Conservation (phyloP, 768 basidiomycete species). For the Cyclocybe cylindracea region DNA sequence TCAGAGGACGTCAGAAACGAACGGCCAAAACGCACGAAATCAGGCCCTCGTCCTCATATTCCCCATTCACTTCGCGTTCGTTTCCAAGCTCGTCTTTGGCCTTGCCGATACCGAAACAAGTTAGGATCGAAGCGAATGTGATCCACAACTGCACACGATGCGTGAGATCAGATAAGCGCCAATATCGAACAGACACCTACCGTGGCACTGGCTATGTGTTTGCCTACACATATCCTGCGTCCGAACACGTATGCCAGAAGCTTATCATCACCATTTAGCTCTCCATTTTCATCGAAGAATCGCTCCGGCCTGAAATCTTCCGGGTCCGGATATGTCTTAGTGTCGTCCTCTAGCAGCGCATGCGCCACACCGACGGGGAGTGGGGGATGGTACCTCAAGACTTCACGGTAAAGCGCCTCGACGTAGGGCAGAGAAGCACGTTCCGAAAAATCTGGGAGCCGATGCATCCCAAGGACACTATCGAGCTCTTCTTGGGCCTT, state of each 20-base stretch:
- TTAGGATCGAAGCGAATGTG: too few species aligned
- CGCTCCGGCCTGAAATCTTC: constrained; percentile 21
- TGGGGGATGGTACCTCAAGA: neutral
- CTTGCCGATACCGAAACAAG: too few species aligned
- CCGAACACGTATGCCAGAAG: constrained; percentile 16
- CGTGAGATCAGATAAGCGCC: too few species aligned
- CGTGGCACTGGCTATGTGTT: too few species aligned
- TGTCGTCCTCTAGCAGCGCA: constrained; percentile 13
- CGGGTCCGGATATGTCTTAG: constrained; percentile 19
- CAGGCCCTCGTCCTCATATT: too few species aligned
- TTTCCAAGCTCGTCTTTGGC: too few species aligned
- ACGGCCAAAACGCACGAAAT: too few species aligned
- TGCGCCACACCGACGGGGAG: neutral
- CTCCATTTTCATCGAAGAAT: constrained; percentile 13
- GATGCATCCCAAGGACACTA: constrained; percentile 49
- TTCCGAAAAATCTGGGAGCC: constrained; percentile 64
- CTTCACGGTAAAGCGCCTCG: constrained; percentile 12
- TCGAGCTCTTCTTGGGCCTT: constrained; percentile 72
- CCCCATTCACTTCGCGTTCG: too few species aligned
- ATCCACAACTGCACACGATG: too few species aligned
- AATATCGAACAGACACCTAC: too few species aligned
- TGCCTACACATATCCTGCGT: constrained; percentile 4
- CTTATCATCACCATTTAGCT: constrained; percentile 8
- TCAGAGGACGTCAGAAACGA: too few species aligned
- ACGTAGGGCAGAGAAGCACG: constrained; percentile 54